Evolutionary conservation across 768 basidiomycete species (phyloP).

Genomic region (Kockovaella imperatae): DNA sequence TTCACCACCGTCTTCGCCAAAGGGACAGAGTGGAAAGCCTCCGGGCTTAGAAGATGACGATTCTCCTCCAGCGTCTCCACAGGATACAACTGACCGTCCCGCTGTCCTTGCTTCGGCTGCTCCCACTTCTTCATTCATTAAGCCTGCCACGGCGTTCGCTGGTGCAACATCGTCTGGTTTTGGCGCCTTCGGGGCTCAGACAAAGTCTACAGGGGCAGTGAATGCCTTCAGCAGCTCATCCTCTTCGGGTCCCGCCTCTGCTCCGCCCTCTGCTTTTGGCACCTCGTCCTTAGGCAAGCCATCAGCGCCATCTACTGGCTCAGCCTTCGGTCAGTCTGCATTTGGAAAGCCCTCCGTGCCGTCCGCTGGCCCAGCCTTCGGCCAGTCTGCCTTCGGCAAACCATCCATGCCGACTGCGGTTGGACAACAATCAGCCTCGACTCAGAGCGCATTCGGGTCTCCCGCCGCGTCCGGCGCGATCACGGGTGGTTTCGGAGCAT

Average conservation of each 20-base stretch:
- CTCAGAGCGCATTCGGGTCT: too few relatives aligned
- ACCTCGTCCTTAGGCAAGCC: constrained; percentile 22
- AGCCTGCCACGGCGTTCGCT: constrained; percentile 33
- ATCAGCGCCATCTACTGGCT: constrained; percentile 37
- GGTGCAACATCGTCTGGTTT: constrained; percentile 10
- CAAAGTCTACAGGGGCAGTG: not conserved
- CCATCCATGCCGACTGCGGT: constrained; percentile 33
- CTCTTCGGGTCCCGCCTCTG: not conserved
- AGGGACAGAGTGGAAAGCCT: constrained; percentile 1
- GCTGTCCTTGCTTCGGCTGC: not conserved
- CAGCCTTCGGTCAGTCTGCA: constrained; percentile 2
- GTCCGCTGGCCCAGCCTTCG: constrained; percentile 33
- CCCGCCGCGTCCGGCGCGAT: constrained; percentile 18
- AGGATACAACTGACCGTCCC: not conserved
- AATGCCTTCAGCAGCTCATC: constrained; percentile 2
- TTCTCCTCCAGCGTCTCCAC: constrained; percentile 18
- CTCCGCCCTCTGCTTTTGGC: constrained; percentile 11
- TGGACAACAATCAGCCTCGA: too few relatives aligned
- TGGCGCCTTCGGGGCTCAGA: constrained; percentile 20
- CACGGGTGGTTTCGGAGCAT: constrained; percentile 30
- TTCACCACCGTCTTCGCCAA: constrained; percentile 30
- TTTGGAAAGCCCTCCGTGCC: constrained; percentile 40
- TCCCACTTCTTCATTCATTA: constrained; percentile 25
- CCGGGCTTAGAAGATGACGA: constrained; percentile 21
- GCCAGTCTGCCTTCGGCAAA: constrained; percentile 45